A percentile compares a stretch with the other conserved stretches of the same genome.
Conservation (phyloP, 371 early-diverging fungal species). For the Mortierella sp. region DNA sequence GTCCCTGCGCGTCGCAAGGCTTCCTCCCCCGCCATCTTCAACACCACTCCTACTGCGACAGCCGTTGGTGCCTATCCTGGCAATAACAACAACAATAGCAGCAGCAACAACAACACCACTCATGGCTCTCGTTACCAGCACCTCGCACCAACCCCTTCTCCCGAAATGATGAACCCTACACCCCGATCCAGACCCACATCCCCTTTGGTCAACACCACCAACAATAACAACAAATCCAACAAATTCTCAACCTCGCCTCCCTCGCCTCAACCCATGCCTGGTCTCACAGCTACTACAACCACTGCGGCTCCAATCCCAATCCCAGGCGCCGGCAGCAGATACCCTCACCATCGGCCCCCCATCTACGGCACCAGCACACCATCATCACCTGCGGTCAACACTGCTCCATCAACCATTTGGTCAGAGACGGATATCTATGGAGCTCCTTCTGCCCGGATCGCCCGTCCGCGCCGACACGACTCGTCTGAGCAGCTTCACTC, state of each 20-base stretch:
- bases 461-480: not conserved
- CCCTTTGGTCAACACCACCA: not conserved
- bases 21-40: slow-evolving; percentile 30
- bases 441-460: slow-evolving; percentile 11
- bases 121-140: not conserved
- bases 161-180: not conserved
- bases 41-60: not conserved
- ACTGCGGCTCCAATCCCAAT: slow-evolving; percentile 14
- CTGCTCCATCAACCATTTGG: not conserved
- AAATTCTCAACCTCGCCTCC: slow-evolving; percentile 22
- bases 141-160: slow-evolving; percentile 4
- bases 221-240: not conserved
- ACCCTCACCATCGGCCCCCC: slow-evolving; percentile 10
- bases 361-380: slow-evolving; percentile 11
- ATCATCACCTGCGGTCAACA: not conserved
- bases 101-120: not conserved
- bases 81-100: not conserved
- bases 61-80: not conserved
- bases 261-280: slow-evolving; percentile 5
- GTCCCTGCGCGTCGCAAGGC: slow-evolving; percentile 40
- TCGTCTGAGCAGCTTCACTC: not conserved
- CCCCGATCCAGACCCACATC: not conserved
- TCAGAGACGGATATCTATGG: slow-evolving; percentile 9
- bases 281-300: not conserved
- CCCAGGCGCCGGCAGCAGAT: slow-evolving; percentile 8